A percentile compares a stretch with the other conserved stretches of the same genome.
These are phyloP conservation scores for Exophiala xenobiotica DNA, from an alignment of 2,329 filamentous ascomycete genomes.

Conservation along the genomic window DNA sequence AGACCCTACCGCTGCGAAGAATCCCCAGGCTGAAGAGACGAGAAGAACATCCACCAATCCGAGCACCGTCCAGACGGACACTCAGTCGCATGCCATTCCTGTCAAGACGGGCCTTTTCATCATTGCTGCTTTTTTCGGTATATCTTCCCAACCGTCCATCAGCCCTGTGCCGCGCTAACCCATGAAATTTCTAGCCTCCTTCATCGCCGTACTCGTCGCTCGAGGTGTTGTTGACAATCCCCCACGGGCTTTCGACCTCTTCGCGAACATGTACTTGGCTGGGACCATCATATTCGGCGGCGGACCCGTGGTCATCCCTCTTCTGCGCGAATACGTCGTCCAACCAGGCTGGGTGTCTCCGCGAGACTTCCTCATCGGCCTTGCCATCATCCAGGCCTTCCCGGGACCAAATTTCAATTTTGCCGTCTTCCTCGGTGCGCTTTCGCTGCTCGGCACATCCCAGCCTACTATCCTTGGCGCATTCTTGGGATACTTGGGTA, in stretches of 20 bases:
- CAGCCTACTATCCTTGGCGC: conserved; percentile 48
- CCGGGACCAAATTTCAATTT: conserved; percentile 54
- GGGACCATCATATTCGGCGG: conserved; percentile 68
- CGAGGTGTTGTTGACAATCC: conserved; percentile 40
- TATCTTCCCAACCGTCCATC: conserved; percentile 6
- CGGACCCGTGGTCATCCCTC: conserved; percentile 64
- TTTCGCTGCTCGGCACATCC: conserved; percentile 47
- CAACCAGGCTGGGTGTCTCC: conserved; percentile 67
- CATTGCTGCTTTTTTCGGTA: conserved; percentile 52
- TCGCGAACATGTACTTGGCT: conserved; percentile 71
- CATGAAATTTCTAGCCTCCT: conserved; percentile 43
- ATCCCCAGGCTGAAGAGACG: not conserved
- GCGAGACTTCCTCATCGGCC: conserved; percentile 69
- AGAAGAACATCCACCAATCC: not conserved
- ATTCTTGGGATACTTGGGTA: conserved; percentile 52
- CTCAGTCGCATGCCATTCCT: conserved; percentile 36
- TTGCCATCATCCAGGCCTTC: conserved; percentile 70
- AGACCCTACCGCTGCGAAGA: not conserved
- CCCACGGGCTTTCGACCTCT: conserved; percentile 59
- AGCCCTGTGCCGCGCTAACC: conserved; percentile 1
- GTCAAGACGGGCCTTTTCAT: conserved; percentile 40
- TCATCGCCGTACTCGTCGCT: conserved; percentile 49
- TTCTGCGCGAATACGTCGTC: conserved; percentile 62
- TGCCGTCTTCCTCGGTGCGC: conserved; percentile 57
- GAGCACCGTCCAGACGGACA: conserved; percentile 5